These are phyloP conservation scores for Glebionis coronaria DNA, from an alignment of 129 eudicot genomes.

Conservation along the genomic window DNA sequence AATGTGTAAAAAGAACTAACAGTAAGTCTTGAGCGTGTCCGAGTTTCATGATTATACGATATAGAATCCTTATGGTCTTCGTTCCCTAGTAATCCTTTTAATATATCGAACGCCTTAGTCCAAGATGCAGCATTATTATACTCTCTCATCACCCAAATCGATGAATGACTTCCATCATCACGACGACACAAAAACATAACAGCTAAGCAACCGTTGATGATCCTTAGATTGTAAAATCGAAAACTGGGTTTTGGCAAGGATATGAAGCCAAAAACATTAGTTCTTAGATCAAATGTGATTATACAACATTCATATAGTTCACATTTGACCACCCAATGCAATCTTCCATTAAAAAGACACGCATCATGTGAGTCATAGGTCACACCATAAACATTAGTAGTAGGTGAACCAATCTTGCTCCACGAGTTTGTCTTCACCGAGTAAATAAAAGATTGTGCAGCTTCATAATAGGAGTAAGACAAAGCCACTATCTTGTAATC, in stretches of 20 bases:
- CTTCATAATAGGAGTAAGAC: neutral
- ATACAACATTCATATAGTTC: neutral
- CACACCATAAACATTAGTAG: neutral
- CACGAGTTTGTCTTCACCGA: neutral
- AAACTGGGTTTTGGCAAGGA: neutral
- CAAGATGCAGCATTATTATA: neutral
- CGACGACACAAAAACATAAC: fast-evolving
- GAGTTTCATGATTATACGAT: neutral
- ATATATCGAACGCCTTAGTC: neutral
- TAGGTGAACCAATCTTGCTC: neutral
- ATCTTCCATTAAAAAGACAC: neutral
- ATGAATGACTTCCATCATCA: neutral
- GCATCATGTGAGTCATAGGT: neutral
- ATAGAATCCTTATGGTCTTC: neutral
- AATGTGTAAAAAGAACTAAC: neutral
- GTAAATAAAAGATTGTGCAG: neutral
- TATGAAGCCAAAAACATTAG: neutral
- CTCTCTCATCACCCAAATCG: neutral
- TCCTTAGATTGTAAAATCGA: neutral
- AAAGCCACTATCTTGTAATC: neutral
- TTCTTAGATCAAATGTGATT: neutral
- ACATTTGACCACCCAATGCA: neutral
- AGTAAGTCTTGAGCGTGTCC: neutral
- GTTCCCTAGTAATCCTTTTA: neutral
- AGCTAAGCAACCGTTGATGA: neutral